Base-by-base conservation (phyloP, 164 flowering plant species). In the Vitis labrusca region DNA sequence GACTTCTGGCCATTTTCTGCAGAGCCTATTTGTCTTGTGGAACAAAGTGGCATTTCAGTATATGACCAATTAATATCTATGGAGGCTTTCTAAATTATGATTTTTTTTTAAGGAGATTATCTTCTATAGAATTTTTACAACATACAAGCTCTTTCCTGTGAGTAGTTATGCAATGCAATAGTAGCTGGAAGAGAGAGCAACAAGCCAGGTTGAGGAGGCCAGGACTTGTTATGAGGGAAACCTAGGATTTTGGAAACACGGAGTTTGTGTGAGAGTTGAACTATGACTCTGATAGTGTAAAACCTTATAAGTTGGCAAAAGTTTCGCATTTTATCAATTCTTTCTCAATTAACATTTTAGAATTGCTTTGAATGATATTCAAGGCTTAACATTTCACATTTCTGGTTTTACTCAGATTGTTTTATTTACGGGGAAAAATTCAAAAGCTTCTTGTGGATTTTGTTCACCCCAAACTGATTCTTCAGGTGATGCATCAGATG, bases 391-490 rank as follows among this genome's bases (percentile, higher is more conserved):
- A 23, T 55, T n/a, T 44, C 44, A 5, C 62, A 23, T 50, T 16
- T 59, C 47, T 49, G 19, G 10, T 14, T 64, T 67, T 53, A 30
- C 6, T 67, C 86, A 90, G 94, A 74, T 74, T 84, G 37, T 66
- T 75, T 71, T 57, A 63, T 12, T 49, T 78, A 1, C 74, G 89
- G n/a, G 89, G 71, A 49, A 87, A 84, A 76, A 12, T 88, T 63
- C 90, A 90, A 62, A 84, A 77, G 77, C 85, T 90, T 58, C 82
- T 90, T 48, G 75, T 76, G 72, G 90, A 87, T 57, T 87, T 83
- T 76, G 90, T 90, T 52, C 90, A 88, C 74, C 91, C 95, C 27
- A 90, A 82, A 76, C 77, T 88, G 65, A 85, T 90, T 63, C 89
- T 90, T 71, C 91, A 65, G 91, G 92, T 90, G 74, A 78, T 58